Conservation (phyloP, 208 protist genomes). For the Naegleria gruberi region DNA sequence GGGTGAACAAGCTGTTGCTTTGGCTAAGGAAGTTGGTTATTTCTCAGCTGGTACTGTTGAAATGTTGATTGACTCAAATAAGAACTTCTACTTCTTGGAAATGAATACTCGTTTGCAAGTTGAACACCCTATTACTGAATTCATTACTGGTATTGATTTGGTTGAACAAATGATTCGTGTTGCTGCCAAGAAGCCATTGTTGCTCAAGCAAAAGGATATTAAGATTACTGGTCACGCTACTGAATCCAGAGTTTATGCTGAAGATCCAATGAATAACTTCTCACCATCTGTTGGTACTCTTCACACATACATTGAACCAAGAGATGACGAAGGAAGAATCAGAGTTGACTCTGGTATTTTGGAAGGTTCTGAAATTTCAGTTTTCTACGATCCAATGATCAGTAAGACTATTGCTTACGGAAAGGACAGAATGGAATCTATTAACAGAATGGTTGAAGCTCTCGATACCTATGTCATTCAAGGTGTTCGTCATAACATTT, state of each 20-base stretch:
- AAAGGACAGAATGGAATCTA: conserved; percentile 27
- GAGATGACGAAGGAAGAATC: conserved; percentile 21
- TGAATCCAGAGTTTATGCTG: conserved; percentile 56
- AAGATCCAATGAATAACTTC: conserved; percentile 56
- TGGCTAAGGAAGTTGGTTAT: conserved; percentile 56
- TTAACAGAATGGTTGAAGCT: conserved; percentile 47
- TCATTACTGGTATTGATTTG: conserved; percentile 57
- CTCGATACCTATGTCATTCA: conserved; percentile 63
- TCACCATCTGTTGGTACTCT: conserved; percentile 56
- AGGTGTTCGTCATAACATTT: conserved; percentile 68
- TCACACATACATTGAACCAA: conserved; percentile 47
- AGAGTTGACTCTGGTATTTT: conserved; percentile 58
- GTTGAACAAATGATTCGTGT: conserved; percentile 59
- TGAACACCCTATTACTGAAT: conserved; percentile 68
- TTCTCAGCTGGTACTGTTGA: conserved; percentile 56
- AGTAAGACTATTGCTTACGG: conserved; percentile 59
- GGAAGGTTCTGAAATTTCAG: conserved; percentile 59
- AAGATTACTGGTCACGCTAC: conserved; percentile 54
- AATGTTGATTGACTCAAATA: conserved; percentile 58
- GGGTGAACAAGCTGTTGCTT: conserved; percentile 56
- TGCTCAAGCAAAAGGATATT: conserved; percentile 46
- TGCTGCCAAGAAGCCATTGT: conserved; percentile 53
- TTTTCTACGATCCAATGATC: conserved; percentile 81
- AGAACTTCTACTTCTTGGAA: conserved; percentile 73
- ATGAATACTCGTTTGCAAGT: conserved; percentile 74